Evolutionary conservation across 305 asterid species (phyloP).

Genomic region (Fraxinus sp.): DNA sequence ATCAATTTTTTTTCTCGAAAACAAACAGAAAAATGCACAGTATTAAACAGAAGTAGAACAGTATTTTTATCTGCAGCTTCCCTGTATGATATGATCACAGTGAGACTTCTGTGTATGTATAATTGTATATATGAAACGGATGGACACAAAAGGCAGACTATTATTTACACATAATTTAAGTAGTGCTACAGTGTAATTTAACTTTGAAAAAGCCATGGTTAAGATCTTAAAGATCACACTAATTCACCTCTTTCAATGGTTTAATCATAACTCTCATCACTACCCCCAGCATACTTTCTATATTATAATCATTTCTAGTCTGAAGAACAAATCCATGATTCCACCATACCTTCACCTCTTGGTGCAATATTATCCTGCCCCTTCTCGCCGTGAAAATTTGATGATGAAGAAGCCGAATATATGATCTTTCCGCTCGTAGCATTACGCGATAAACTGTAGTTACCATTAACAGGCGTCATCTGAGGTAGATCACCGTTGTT

Average conservation of each 20-base stretch:
- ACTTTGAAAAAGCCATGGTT: constrained; percentile 40
- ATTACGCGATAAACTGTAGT: constrained; percentile 11
- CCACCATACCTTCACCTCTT: constrained; percentile 63
- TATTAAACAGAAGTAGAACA: background rate
- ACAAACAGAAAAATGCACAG: constrained; percentile 2
- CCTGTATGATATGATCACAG: background rate
- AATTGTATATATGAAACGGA: background rate
- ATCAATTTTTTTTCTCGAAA: constrained; percentile 15
- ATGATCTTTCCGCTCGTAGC: constrained; percentile 24
- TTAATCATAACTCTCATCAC: constrained; percentile 42
- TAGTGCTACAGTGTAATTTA: constrained; percentile 20
- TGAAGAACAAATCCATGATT: constrained; percentile 67
- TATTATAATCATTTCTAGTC: constrained; percentile 50
- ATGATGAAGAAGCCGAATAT: constrained; percentile 24
- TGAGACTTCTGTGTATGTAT: background rate
- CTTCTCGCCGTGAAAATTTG: constrained; percentile 34
- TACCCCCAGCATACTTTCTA: constrained; percentile 32
- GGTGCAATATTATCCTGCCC: constrained; percentile 31
- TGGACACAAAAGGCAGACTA: constrained; percentile 31
- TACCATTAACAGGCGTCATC: constrained; percentile 20
- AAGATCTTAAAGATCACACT: constrained; percentile 38
- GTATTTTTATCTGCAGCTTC: background rate
- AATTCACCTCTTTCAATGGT: constrained; percentile 29
- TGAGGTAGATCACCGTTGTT: constrained; percentile 23
- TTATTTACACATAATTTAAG: constrained; percentile 62